Evolutionary conservation across 2,329 filamentous ascomycete species (phyloP).

Genomic region (Nannizzia gypsea): DNA sequence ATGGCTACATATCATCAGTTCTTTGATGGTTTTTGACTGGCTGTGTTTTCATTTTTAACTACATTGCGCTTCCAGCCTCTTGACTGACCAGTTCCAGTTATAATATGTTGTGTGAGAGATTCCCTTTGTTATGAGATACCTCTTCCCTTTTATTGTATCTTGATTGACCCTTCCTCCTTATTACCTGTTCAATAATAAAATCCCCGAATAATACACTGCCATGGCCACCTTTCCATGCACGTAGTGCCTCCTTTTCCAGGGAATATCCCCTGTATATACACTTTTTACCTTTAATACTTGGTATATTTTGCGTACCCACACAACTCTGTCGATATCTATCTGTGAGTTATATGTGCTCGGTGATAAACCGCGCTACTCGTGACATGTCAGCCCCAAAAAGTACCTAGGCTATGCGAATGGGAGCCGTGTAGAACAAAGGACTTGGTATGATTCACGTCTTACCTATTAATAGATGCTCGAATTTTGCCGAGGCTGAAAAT

Average conservation of each 20-base stretch:
- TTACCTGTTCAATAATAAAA: neutral
- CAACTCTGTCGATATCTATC: neutral
- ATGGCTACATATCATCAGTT: too few relatives aligned
- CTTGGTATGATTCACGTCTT: too few relatives aligned
- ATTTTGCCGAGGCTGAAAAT: neutral
- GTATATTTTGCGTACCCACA: neutral
- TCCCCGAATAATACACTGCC: neutral
- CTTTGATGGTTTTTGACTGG: neutral
- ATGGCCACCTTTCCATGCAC: neutral
- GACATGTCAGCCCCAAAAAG: neutral
- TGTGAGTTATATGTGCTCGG: neutral
- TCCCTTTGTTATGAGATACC: slow-evolving; percentile 4
- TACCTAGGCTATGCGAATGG: neutral
- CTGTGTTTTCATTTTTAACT: neutral
- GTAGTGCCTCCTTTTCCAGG: neutral
- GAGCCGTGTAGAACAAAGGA: neutral
- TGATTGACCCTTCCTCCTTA: neutral
- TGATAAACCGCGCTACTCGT: neutral
- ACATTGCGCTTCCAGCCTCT: too few relatives aligned
- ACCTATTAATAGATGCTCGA: too few relatives aligned
- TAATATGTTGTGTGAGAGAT: neutral
- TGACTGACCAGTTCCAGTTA: neutral
- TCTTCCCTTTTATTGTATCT: neutral
- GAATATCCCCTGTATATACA: neutral
- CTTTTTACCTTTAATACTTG: neutral